phyloP scores from a whole-genome alignment of 2,329 filamentous ascomycete genomes.

The Fusarium incarnatum region DNA sequence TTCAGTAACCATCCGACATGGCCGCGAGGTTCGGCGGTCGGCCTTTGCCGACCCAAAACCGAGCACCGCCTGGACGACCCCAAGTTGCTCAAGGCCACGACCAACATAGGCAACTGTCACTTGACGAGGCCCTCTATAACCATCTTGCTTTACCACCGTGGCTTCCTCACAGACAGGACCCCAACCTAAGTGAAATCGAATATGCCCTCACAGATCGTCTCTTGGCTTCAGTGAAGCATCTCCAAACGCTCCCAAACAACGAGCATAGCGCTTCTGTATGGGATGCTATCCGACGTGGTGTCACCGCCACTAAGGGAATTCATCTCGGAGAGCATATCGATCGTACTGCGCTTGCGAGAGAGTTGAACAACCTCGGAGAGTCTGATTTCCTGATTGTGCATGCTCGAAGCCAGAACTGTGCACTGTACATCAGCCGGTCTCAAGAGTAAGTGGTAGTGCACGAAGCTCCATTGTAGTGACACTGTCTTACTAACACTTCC shows the following conservation, averaged over 20 bases:
- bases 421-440: slow-evolving; percentile 45
- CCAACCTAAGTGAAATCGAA: slow-evolving; percentile 30
- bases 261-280: slow-evolving; percentile 22
- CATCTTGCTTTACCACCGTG: slow-evolving; percentile 41
- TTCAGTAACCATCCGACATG: background rate
- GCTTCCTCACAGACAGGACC: slow-evolving; percentile 40
- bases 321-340: slow-evolving; percentile 34
- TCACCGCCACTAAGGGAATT: slow-evolving; percentile 37
- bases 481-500: slow-evolving; percentile 2
- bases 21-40: background rate
- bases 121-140: slow-evolving; percentile 42
- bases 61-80: background rate
- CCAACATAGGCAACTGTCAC: slow-evolving; percentile 11
- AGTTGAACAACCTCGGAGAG: slow-evolving; percentile 29
- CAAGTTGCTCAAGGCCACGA: background rate
- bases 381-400: slow-evolving; percentile 38
- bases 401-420: slow-evolving; percentile 49
- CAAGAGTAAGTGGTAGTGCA: slow-evolving; percentile 42
- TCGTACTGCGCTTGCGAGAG: slow-evolving; percentile 26
- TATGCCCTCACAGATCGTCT: slow-evolving; percentile 27
- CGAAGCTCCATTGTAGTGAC: background rate
- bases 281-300: slow-evolving; percentile 32
- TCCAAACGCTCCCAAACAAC: slow-evolving; percentile 31
- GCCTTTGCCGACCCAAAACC: background rate
- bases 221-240: slow-evolving; percentile 24